phyloP scores from a whole-genome alignment of 2,329 filamentous ascomycete genomes.

The Ophiostoma sp. region DNA sequence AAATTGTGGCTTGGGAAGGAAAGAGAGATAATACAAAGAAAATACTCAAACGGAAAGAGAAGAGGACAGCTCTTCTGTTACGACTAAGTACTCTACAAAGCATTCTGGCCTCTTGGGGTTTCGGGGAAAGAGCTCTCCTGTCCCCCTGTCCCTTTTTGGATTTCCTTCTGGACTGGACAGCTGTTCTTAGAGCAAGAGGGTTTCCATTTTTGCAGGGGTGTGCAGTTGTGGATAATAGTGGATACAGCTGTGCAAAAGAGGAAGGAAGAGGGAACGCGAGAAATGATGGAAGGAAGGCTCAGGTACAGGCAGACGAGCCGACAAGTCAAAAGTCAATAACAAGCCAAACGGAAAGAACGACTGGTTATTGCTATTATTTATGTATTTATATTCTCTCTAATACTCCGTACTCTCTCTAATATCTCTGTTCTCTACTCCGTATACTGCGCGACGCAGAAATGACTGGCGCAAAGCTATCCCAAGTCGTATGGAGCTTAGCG shows the following conservation, averaged over 20 bases:
- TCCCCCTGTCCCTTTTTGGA: background rate
- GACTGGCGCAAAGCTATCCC: background rate
- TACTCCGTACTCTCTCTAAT: too few relatives aligned
- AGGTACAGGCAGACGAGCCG: background rate
- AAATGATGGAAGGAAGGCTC: background rate
- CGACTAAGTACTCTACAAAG: background rate
- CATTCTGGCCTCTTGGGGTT: background rate
- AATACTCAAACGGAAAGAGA: background rate
- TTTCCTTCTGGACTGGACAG: slow-evolving; percentile 7
- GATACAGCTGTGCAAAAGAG: background rate
- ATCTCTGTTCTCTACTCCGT: too few relatives aligned
- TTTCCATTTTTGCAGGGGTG: background rate
- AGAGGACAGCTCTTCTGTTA: slow-evolving; percentile 4
- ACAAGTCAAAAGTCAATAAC: too few relatives aligned
- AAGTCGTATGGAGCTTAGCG: background rate
- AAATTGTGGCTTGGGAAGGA: background rate
- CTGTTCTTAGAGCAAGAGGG: slow-evolving; percentile 6
- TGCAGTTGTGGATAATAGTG: background rate
- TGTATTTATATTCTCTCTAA: too few relatives aligned
- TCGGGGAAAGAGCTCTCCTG: slow-evolving; percentile 13
- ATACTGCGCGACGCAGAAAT: too few relatives aligned
- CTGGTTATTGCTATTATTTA: too few relatives aligned
- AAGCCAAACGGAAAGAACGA: background rate
- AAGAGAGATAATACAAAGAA: background rate
- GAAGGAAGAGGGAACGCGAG: background rate